A percentile compares a stretch with the other conserved stretches of the same genome.
Evolutionary conservation across 2,329 filamentous ascomycete species (phyloP).

Genomic region (Aspergillus tamarii): DNA sequence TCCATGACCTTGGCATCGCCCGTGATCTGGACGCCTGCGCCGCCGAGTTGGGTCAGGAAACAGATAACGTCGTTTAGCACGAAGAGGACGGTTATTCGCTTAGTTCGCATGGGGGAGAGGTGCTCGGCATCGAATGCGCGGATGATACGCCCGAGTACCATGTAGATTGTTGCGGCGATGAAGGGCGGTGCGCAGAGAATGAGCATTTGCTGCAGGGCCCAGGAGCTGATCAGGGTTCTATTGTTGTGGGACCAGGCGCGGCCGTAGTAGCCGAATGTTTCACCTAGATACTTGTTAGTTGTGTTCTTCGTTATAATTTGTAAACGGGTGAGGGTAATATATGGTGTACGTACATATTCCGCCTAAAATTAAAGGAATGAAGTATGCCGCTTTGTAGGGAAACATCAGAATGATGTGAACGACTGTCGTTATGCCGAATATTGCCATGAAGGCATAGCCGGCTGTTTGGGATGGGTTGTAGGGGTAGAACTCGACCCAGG

Average conservation of each 20-base stretch:
- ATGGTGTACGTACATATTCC: slow-evolving; percentile 36
- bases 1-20: slow-evolving; percentile 24
- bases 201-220: slow-evolving; percentile 42
- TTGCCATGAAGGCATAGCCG: slow-evolving; percentile 39
- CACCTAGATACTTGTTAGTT: slow-evolving; percentile 25
- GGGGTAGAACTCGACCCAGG: slow-evolving; percentile 41
- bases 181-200: slow-evolving; percentile 47
- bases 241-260: slow-evolving; percentile 38
- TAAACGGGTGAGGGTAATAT: neutral
- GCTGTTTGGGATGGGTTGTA: slow-evolving; percentile 40
- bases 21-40: slow-evolving; percentile 34
- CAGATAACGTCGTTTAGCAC: slow-evolving; percentile 41
- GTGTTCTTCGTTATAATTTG: neutral
- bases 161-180: slow-evolving; percentile 43
- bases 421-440: slow-evolving; percentile 38
- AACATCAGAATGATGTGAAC: slow-evolving; percentile 36
- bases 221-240: slow-evolving; percentile 30
- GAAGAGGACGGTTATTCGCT: slow-evolving; percentile 44
- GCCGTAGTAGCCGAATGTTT: slow-evolving; percentile 42
- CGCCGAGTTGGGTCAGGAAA: slow-evolving; percentile 38
- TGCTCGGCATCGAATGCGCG: slow-evolving; percentile 38
- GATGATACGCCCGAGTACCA: slow-evolving; percentile 47
- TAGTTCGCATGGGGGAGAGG: slow-evolving; percentile 36
- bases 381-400: slow-evolving; percentile 38
- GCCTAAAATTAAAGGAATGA: slow-evolving; percentile 41